Conservation (phyloP, 2,329 filamentous ascomycete genomes). For the Pseudocercospora vitis region DNA sequence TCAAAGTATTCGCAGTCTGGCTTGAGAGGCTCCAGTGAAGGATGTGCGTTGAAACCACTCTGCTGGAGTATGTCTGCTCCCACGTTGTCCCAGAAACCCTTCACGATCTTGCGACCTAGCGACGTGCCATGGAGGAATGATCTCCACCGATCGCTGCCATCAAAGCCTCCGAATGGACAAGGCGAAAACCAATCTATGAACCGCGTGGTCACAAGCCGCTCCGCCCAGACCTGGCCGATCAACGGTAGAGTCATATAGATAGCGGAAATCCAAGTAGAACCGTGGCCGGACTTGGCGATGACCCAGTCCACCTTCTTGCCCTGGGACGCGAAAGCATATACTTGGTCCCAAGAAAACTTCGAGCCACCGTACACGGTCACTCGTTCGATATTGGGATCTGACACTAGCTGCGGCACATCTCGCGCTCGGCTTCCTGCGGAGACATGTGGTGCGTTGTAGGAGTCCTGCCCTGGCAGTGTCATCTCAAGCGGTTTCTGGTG, state of each 20-base stretch:
- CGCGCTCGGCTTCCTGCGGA: conserved; percentile 9
- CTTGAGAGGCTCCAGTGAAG: conserved; percentile 2
- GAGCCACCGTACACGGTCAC: conserved; percentile 19
- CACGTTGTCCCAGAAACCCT: conserved; percentile 13
- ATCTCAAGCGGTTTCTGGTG: conserved; percentile 5
- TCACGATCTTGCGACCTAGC: conserved; percentile 14
- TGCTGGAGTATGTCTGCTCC: conserved; percentile 10
- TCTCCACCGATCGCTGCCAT: conserved; percentile 21
- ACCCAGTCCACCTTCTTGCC: conserved; percentile 22
- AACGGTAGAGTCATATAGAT: conserved; percentile 9
- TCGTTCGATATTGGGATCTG: conserved; percentile 5
- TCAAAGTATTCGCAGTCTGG: conserved; percentile 19
- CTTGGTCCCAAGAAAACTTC: conserved; percentile 18
- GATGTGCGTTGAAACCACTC: conserved; percentile 13
- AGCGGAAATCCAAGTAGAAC: conserved; percentile 16
- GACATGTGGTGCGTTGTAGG: conserved; percentile 11
- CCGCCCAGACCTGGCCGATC: conserved; percentile 13
- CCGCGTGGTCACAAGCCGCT: conserved; percentile 17
- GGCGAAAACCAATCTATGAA: conserved; percentile 19
- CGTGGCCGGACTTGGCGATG: conserved; percentile 18
- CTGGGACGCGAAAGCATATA: conserved; percentile 16
- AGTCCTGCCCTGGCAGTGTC: conserved; percentile 12
- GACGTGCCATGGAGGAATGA: conserved; percentile 16
- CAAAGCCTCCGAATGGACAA: conserved; percentile 9
- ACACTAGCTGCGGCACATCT: conserved; percentile 6